Evolutionary conservation across 2,329 filamentous ascomycete genomes (phyloP).

Genomic region (Pseudogymnoascus sp.): DNA sequence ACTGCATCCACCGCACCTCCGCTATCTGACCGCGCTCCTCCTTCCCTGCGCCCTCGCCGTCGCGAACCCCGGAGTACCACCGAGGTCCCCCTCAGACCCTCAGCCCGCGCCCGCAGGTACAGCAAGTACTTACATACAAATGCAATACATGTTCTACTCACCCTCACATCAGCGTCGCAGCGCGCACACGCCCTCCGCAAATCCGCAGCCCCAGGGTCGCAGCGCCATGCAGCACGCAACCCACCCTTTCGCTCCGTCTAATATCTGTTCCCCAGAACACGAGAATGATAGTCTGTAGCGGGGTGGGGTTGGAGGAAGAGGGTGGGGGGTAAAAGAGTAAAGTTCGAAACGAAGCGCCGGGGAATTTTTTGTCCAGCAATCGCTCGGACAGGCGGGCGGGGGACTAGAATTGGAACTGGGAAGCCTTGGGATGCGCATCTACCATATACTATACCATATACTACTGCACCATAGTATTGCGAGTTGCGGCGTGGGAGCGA

Average conservation of each 20-base stretch:
- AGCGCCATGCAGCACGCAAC: not conserved
- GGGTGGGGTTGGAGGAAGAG: not conserved
- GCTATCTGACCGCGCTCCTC: not conserved
- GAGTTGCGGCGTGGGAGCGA: not conserved
- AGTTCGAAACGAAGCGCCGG: not conserved
- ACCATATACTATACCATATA: not conserved
- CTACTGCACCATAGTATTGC: not conserved
- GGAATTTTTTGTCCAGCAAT: not conserved
- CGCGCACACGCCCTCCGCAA: conserved; percentile 1
- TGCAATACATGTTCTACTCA: not conserved
- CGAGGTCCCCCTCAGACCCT: not conserved
- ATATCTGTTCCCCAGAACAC: not conserved
- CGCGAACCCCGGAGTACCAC: conserved; percentile 5
- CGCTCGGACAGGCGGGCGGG: not conserved
- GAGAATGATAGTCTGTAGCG: not conserved
- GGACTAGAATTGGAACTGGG: too few species aligned
- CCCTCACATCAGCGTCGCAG: not conserved
- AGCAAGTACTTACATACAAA: not conserved
- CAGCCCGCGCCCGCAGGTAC: too few species aligned
- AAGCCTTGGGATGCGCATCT: not conserved
- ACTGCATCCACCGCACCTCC: not conserved
- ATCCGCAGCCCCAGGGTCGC: not conserved
- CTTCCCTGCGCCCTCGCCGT: not conserved
- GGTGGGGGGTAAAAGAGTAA: not conserved
- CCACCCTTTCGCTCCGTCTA: not conserved